Base-by-base conservation (phyloP, 2,329 filamentous ascomycete species). In the Penicillium verrucosum region DNA sequence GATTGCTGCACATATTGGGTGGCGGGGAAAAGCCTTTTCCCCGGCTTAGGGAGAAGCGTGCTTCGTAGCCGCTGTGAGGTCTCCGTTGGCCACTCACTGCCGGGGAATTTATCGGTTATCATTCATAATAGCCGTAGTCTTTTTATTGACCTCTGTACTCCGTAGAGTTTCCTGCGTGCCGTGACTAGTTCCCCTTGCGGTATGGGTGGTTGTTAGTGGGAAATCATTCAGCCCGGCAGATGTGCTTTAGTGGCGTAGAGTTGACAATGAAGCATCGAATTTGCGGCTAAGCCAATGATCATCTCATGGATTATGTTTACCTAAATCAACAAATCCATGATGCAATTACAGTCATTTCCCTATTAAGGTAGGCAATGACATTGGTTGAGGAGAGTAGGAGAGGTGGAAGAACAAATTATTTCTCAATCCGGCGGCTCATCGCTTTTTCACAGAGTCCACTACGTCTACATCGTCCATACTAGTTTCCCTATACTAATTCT, bases 1-100 rank as follows among this genome's bases (percentile, higher is more conserved):
- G 21, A 10, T 21, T n/a, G 18, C 5, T 18, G 5, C 6, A 40
- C 44, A 32, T n/a, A n/a, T n/a, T 42, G 30, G 27, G 59, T 63
- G 60, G 58, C 61, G 62, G 60, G 68, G 66, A 61, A 64, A 68
- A 69, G 67, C 54, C 43, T 61, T 70, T 57, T 41, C 50, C 67
- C 65, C 29, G 4, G 65, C 60, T n/a, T 34, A 6, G 12, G 40
- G 42, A 44, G 29, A 23, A n/a, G 7, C n/a, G 4, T 29, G 30
- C 21, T 21, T 3, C 21, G 21, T 21, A 21, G 30, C 7, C 40
- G 37, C 38, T 38, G 12, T 37, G 21, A 37, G 32, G 29, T 18
- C 45, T 45, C 27, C 18, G 10, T 34, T 36, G 27, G 9, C 18
- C 4, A 10, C 9, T 21, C 37, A 18, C 18, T 50, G 11, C 10